A percentile compares a stretch with the other conserved stretches of the same genome.
Conservation (phyloP, 805 yeast species). For the Naumovozyma baii region DNA sequence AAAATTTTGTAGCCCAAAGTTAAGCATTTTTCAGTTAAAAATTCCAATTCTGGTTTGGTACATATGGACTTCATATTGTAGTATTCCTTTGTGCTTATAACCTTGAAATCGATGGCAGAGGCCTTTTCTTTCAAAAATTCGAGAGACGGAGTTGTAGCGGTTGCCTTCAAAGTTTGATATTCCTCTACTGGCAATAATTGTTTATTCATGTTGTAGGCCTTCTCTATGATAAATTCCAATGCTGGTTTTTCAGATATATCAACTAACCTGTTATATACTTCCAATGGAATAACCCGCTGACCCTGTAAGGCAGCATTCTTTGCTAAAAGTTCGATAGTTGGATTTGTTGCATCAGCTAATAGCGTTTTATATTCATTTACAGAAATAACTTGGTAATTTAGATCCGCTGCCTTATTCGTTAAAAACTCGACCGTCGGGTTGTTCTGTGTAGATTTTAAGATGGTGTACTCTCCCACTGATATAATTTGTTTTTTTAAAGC, state of each 20-base stretch:
- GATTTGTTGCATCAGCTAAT: constrained; percentile 2
- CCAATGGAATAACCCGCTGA: constrained; percentile 9
- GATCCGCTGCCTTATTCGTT: constrained; percentile 4
- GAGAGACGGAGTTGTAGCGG: constrained; percentile 6
- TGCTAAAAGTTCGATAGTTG: constrained; percentile 6
- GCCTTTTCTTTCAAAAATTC: constrained; percentile 6
- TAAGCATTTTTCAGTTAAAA: constrained; percentile 20
- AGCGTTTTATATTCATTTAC: constrained; percentile 8
- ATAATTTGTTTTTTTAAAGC: constrained; percentile 18
- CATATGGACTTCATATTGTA: constrained; percentile 1
- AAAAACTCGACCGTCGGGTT: constrained; percentile 15
- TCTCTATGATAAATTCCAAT: constrained; percentile 11
- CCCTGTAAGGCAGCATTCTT: constrained; percentile 12
- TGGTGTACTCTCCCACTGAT: constrained; percentile 7
- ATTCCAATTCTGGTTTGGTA: no score
- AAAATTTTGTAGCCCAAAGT: constrained; percentile 19
- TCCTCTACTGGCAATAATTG: neutral
- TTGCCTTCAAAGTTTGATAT: neutral
- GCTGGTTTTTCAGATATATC: constrained; percentile 6
- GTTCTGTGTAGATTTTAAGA: constrained; percentile 4
- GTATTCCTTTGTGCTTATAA: neutral
- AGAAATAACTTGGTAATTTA: constrained; percentile 14
- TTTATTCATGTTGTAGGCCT: constrained; percentile 9
- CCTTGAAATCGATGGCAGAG: neutral
- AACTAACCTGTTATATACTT: constrained; percentile 6